Conservation (phyloP, 164 flowering plant species). For the Piper longum region DNA sequence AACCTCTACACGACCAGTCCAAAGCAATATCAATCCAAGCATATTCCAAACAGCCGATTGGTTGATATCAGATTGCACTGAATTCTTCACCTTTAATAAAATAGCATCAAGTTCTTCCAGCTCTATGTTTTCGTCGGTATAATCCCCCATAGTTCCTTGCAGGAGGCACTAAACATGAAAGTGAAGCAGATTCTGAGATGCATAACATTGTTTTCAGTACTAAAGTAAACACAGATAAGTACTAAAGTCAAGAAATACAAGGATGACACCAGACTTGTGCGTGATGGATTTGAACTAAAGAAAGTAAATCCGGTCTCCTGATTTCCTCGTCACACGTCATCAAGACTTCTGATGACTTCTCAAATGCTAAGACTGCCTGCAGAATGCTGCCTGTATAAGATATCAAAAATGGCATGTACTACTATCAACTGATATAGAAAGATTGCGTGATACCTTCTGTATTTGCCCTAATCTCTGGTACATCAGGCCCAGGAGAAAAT, state of each 20-base stretch:
- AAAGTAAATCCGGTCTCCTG: slow-evolving; percentile 76
- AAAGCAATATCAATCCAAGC: slow-evolving; percentile 68
- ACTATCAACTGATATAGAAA: background rate
- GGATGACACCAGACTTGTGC: slow-evolving; percentile 55
- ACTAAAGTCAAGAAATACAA: background rate
- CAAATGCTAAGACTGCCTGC: slow-evolving; percentile 71
- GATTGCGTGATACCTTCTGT: slow-evolving; percentile 41
- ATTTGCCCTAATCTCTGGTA: slow-evolving; percentile 80
- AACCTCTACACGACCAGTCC: slow-evolving; percentile 78
- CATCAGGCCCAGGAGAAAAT: slow-evolving; percentile 84
- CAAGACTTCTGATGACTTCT: slow-evolving; percentile 78
- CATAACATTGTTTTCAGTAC: background rate
- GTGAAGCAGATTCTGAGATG: slow-evolving; percentile 7
- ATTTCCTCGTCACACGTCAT: slow-evolving; percentile 62
- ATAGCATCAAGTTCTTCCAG: slow-evolving; percentile 64
- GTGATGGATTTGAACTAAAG: slow-evolving; percentile 79
- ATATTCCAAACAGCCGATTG: slow-evolving; percentile 85
- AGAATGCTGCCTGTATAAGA: background rate
- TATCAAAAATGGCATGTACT: background rate
- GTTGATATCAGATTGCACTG: slow-evolving; percentile 58
- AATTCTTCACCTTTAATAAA: slow-evolving; percentile 52
- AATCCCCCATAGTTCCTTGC: slow-evolving; percentile 52
- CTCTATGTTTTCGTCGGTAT: slow-evolving; percentile 56
- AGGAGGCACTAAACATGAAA: slow-evolving; percentile 54
- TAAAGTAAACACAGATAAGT: slow-evolving; percentile 2